Evolutionary conservation across 352 stramenopile species (phyloP).

Genomic region (Phytophthora sp.): DNA sequence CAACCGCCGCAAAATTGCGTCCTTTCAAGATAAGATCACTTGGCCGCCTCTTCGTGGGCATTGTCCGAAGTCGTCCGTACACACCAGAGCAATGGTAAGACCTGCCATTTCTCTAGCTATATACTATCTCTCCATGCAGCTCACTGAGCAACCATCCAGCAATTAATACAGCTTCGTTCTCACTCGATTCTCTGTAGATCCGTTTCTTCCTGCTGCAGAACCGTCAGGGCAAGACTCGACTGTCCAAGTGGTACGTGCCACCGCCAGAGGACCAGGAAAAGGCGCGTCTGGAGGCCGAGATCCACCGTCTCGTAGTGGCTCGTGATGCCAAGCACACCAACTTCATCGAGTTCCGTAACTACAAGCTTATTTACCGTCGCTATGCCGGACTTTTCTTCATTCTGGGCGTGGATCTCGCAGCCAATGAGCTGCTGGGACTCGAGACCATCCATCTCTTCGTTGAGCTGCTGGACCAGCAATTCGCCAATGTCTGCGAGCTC

Average conservation of each 20-base stretch:
- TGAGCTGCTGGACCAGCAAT: constrained; percentile 98
- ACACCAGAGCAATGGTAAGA: constrained; percentile 16
- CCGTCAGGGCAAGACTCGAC: constrained; percentile 97
- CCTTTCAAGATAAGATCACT: constrained; percentile 9
- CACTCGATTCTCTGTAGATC: constrained; percentile 68
- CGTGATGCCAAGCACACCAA: constrained; percentile 94
- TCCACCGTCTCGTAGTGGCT: constrained; percentile 89
- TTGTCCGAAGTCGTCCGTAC: constrained; percentile 4
- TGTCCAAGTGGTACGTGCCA: constrained; percentile 98
- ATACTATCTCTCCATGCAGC: no score
- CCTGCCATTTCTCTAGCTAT: background rate
- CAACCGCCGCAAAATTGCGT: constrained; percentile 1
- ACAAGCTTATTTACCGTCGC: constrained; percentile 99
- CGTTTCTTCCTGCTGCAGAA: constrained; percentile 99
- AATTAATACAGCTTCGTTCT: background rate
- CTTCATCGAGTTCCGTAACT: constrained; percentile 97
- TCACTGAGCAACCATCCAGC: no score
- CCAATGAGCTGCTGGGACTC: constrained; percentile 98
- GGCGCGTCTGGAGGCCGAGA: constrained; percentile 88
- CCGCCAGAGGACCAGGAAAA: constrained; percentile 86
- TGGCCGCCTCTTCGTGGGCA: constrained; percentile 12
- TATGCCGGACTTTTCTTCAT: constrained; percentile 99
- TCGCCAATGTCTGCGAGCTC: constrained; percentile 99
- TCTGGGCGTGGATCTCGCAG: constrained; percentile 93
- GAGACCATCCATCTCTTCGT: constrained; percentile 99